Base-by-base conservation (phyloP, 768 basidiomycete genomes). In the Tricholoma bakamatsutake region DNA sequence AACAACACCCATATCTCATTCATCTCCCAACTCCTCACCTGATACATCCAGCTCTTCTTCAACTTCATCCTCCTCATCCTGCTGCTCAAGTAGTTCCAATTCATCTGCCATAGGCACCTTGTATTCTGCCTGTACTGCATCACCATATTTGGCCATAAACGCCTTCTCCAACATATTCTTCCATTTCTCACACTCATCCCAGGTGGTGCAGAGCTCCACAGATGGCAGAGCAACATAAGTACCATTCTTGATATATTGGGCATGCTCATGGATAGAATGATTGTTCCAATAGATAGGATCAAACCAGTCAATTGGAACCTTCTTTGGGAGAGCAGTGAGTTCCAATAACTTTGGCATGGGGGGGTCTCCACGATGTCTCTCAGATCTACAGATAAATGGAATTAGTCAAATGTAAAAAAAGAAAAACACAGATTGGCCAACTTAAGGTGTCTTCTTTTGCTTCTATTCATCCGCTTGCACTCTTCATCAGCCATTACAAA, bases 221-320 rank as follows among this genome's bases (percentile, higher is more conserved):
- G 53, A 45, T 5, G 64, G 64, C 18, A 62, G 39, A 17, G 62
- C 61, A 55, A 65, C 57, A 18, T 45, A 37, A 47, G 50, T 39
- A 40, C 52, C 45, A 24, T 49, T 15, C 21, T 59, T 50, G 21
- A 52, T 57, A 28, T 60, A 65, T 24, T 24, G 21, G 21, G 18
- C 2, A 43, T n/a, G n/a, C n/a, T n/a, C n/a, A n/a, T n/a, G n/a
- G n/a, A n/a, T 43, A 43, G 42, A 21, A 43, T 24, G 42, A 43
- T n/a, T n/a, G 50, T 69, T 69, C 61, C 62, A 69, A n/a, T 43
- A 53, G 6, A 42, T 47, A 3, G 65, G 66, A 17, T 61, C 54
- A 54, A 66, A 66, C 60, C 58, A 67, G 50, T 69, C 62, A 21
- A 69, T 24, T 24, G 21, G 21, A 24, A 24, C 21, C 21, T 24